phyloP scores from a whole-genome alignment of 345 rosid species.

The Eucalyptus polybractea region DNA sequence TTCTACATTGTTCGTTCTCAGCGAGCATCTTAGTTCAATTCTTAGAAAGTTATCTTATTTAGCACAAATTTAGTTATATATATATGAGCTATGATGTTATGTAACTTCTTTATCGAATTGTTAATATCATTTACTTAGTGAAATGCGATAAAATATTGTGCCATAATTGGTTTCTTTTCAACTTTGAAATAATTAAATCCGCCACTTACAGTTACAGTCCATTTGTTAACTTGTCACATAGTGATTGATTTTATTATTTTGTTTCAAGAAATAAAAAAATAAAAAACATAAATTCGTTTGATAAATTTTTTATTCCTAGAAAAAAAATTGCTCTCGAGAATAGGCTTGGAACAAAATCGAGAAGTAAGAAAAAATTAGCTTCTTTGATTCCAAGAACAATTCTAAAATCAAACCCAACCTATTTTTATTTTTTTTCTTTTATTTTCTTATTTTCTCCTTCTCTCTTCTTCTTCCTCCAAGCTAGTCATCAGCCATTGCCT shows the following conservation, averaged over 20 bases:
- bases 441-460: too few species aligned
- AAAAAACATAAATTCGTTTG: fast-evolving
- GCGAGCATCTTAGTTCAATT: not conserved
- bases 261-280: too few species aligned
- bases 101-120: not conserved
- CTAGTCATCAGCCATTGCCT: fast-evolving
- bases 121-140: not conserved
- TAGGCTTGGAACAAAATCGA: too few species aligned
- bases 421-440: too few species aligned
- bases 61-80: not conserved
- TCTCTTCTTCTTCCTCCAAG: too few species aligned
- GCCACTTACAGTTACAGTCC: not conserved
- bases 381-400: too few species aligned
- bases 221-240: too few species aligned
- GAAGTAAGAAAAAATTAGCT: too few species aligned
- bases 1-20: not conserved
- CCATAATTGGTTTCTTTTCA: not conserved
- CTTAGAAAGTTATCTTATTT: not conserved
- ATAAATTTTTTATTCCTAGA: fast-evolving
- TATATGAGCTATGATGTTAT: not conserved
- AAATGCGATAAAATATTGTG: not conserved
- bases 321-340: too few species aligned
- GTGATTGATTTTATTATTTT: too few species aligned
- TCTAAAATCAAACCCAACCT: too few species aligned
- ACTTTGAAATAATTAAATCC: not conserved